Conservation (phyloP, 768 basidiomycete species). For the Hericium erinaceus region DNA sequence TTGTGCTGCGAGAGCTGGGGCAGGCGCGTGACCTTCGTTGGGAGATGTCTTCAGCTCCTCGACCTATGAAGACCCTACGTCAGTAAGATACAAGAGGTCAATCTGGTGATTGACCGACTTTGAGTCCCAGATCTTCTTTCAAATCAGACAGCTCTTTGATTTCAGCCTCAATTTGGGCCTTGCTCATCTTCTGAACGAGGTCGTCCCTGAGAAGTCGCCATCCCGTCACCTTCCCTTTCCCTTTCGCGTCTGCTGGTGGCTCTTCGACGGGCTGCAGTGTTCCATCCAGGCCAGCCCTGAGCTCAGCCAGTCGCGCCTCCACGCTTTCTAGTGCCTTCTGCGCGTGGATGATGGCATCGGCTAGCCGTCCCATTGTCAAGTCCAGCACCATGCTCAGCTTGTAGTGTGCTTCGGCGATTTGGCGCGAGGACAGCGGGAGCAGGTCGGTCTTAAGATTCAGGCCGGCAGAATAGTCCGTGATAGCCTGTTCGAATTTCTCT, state of each 20-base stretch:
- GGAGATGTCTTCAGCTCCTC: conserved; percentile 86
- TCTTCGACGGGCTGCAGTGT: conserved; percentile 22
- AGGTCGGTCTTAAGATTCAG: conserved; percentile 63
- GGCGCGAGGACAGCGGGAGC: conserved; percentile 81
- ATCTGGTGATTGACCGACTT: conserved; percentile 32
- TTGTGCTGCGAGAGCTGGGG: conserved; percentile 61
- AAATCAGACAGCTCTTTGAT: conserved; percentile 70
- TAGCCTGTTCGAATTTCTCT: conserved; percentile 97
- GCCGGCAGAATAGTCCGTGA: conserved; percentile 75
- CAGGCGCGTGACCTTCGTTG: conserved; percentile 44
- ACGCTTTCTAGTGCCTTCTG: conserved; percentile 76
- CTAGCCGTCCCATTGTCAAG: conserved; percentile 74
- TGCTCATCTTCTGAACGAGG: conserved; percentile 55
- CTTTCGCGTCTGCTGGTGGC: conserved; percentile 35
- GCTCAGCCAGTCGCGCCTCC: conserved; percentile 53
- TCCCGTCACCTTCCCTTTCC: conserved; percentile 41
- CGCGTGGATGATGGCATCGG: conserved; percentile 75
- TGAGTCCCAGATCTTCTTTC: conserved; percentile 74
- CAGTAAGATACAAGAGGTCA: background rate
- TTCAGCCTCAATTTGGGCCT: conserved; percentile 66
- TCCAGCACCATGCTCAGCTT: conserved; percentile 92
- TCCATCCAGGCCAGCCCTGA: conserved; percentile 37
- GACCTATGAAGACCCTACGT: conserved; percentile 39
- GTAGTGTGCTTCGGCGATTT: conserved; percentile 90
- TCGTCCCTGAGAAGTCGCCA: conserved; percentile 37